phyloP scores from a whole-genome alignment of 225 moss, liverwort and hornwort genomes.

The Asterella californica region DNA sequence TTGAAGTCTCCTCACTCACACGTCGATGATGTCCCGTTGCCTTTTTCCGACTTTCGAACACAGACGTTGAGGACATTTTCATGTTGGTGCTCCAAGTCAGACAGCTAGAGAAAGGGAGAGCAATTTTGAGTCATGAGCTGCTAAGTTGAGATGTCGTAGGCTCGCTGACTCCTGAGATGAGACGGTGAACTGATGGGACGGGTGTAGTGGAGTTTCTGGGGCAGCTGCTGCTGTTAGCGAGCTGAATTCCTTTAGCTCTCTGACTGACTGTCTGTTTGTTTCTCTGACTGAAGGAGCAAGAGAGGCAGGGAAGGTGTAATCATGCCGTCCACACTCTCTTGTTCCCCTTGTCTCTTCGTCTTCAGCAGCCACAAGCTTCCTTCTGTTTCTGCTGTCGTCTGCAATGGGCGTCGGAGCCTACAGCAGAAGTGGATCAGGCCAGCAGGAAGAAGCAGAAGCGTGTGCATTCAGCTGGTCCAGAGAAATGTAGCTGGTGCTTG shows the following conservation, averaged over 20 bases:
- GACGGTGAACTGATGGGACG: too few relatives aligned
- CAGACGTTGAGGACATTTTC: too few relatives aligned
- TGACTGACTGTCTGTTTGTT: background rate
- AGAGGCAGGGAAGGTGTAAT: background rate
- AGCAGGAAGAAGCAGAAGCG: slow-evolving; percentile 22
- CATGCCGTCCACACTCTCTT: slow-evolving; percentile 30
- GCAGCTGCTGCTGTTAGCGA: background rate
- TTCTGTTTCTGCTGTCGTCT: background rate
- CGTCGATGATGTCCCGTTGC: too few relatives aligned
- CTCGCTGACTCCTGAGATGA: too few relatives aligned
- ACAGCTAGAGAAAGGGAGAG: too few relatives aligned
- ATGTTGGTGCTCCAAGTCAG: too few relatives aligned
- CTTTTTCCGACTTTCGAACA: too few relatives aligned
- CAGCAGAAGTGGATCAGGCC: slow-evolving; percentile 15
- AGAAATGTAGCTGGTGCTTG: slow-evolving; percentile 22
- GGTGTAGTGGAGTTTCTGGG: background rate
- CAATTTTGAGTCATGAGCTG: too few relatives aligned
- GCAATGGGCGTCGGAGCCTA: slow-evolving; percentile 1
- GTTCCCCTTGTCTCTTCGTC: background rate
- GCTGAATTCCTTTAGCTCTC: background rate
- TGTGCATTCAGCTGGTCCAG: slow-evolving; percentile 9
- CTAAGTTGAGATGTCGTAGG: too few relatives aligned
- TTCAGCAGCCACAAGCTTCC: background rate
- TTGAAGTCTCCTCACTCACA: too few relatives aligned
- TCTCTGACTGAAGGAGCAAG: slow-evolving; percentile 1